Evolutionary conservation across 1,284 basidiomycete genomes (phyloP), one percentile per base, ranked within the genome.

Genomic region (Ustilago esculenta): DNA sequence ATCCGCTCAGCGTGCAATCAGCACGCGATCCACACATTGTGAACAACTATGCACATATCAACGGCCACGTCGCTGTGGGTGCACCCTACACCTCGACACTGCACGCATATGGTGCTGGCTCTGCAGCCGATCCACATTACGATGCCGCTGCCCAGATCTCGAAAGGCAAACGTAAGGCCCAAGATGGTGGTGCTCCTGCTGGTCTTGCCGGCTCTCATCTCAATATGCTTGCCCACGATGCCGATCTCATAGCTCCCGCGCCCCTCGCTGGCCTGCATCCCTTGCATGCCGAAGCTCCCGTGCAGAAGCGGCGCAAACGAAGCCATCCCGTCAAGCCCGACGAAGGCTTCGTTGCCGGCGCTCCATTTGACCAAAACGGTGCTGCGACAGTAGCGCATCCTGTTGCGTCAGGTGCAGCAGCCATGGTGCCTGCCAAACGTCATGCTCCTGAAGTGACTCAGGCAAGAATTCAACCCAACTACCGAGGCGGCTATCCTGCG

Each of bases 91-190:
- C 44, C 10, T 65, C 61, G 1, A 44, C 59, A 23, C 21, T 63
- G 3, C 52, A 56, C 23, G 59, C 42, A 10, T 55, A 57, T 34
- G 41, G 33, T 15, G 27, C 44, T 15, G 39, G 44, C 10, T 55
- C 44, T 5, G 52, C 50, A 2, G 39, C 41, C 15, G 65, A 64
- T 53, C 55, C 60, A 17, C 53, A 52, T 10, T 59, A 61, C 45
- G 50, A 61, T 25, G 36, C 45, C 33, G 21, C 29, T n/a, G 59
- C 54, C 7, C 53, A 54, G 29, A 49, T 42, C 14, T n/a, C 66
- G 35, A 70, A 66, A 24, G 69, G 69, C 44, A 72, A 72, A 34
- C 63, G 69, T 32, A 72, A 67, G 36, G 69, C 69, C 8, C 61
- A 68, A 23, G 70, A 63, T 25, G 44, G 40, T 5, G 42, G 49